Conservation (phyloP, 2,329 filamentous ascomycete genomes). For the Aspergillus thermomutatus region DNA sequence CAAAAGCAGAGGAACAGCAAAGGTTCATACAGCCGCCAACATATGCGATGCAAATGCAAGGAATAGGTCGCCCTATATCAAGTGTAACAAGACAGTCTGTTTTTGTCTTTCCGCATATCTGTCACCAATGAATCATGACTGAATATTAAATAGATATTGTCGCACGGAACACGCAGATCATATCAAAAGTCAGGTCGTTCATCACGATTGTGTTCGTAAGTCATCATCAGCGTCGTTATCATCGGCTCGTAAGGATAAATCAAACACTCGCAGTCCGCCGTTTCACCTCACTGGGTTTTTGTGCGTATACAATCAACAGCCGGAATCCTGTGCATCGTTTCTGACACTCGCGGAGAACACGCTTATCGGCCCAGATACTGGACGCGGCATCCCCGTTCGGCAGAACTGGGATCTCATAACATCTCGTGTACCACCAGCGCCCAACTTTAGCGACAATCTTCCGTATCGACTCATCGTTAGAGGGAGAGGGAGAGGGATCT, state of each 20-base stretch:
- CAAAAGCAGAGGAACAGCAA: slow-evolving; percentile 10
- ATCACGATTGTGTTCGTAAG: background rate
- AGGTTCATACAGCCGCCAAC: slow-evolving; percentile 14
- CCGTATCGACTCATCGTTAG: slow-evolving; percentile 79
- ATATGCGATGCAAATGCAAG: background rate
- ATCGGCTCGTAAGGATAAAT: slow-evolving; percentile 1
- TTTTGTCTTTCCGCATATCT: background rate
- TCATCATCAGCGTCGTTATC: slow-evolving; percentile 8
- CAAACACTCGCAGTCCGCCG: slow-evolving; percentile 45
- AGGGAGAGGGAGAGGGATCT: slow-evolving; percentile 64
- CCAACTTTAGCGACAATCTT: slow-evolving; percentile 90
- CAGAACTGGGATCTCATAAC: slow-evolving; percentile 72
- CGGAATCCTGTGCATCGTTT: slow-evolving; percentile 83
- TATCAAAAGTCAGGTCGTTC: background rate
- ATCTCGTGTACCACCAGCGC: slow-evolving; percentile 93
- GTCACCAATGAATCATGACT: background rate
- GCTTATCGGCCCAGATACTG: slow-evolving; percentile 76
- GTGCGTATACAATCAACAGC: slow-evolving; percentile 85
- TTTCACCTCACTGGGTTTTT: slow-evolving; percentile 61
- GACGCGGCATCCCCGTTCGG: slow-evolving; percentile 47
- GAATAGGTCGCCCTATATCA: background rate
- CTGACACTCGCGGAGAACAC: slow-evolving; percentile 78
- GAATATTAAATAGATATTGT: background rate
- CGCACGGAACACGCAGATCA: background rate
- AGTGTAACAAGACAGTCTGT: slow-evolving; percentile 5